These are phyloP conservation scores for Lavandula angustifolia DNA, from an alignment of 257 asterid genomes.

Conservation along the genomic window DNA sequence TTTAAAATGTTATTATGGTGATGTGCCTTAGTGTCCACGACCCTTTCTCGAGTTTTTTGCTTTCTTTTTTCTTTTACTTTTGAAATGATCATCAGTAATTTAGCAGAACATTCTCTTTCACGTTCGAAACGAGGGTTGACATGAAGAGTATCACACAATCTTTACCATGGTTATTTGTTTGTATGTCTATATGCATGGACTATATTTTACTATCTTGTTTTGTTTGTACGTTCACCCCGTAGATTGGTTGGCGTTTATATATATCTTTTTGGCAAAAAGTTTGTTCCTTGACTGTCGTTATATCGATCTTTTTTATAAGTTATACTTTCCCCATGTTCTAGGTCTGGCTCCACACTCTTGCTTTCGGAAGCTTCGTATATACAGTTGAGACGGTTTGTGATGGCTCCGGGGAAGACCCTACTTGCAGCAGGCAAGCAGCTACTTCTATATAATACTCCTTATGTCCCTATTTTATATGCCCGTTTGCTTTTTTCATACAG, in stretches of 20 bases:
- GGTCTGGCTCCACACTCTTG: constrained; percentile 78
- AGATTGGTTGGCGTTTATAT: not conserved
- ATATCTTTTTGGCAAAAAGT: not conserved
- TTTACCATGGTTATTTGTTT: too few relatives aligned
- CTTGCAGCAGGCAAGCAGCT: constrained; percentile 79
- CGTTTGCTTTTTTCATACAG: too few relatives aligned
- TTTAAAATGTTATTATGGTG: not conserved
- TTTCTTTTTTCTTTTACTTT: not conserved
- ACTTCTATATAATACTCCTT: too few relatives aligned
- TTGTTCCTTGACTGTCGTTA: constrained; percentile 7
- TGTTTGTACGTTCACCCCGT: constrained; percentile 14
- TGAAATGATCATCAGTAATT: not conserved
- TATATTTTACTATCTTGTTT: not conserved
- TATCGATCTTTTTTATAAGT: constrained; percentile 16
- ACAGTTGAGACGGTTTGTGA: constrained; percentile 81
- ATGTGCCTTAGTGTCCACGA: not conserved
- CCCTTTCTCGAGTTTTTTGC: too few relatives aligned
- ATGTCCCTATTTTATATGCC: too few relatives aligned
- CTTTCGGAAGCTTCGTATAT: constrained; percentile 59
- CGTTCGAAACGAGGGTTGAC: constrained; percentile 21
- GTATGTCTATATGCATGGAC: too few relatives aligned
- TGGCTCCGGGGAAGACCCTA: constrained; percentile 95
- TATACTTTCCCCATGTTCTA: constrained; percentile 29
- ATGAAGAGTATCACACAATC: not conserved
- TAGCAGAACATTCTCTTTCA: not conserved